Percentiles rank a stretch among this genome's conserved stretches.
These are phyloP conservation scores for Euphorbia lathyris DNA, from an alignment of 345 rosid genomes.

Conservation along the genomic window DNA sequence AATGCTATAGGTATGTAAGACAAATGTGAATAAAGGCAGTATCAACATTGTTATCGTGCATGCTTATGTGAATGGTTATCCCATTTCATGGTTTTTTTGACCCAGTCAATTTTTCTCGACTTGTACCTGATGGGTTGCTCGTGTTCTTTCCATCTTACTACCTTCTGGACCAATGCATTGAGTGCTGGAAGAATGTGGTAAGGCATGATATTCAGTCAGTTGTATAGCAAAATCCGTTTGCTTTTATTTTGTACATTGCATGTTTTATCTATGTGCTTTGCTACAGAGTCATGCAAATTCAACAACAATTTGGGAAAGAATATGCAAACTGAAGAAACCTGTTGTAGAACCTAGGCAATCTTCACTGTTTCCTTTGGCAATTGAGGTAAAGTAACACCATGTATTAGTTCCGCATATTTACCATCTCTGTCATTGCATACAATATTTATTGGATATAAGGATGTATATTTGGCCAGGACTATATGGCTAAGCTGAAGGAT, in stretches of 20 bases:
- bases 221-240: conserved; percentile 18
- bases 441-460: neutral
- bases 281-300: conserved; percentile 56
- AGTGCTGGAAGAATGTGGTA: conserved; percentile 83
- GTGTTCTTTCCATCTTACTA: conserved; percentile 95
- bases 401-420: conserved; percentile 12
- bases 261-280: conserved; percentile 22
- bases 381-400: conserved; percentile 49
- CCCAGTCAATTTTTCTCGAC: conserved; percentile 86
- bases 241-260: conserved; percentile 10
- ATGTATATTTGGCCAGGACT: conserved; percentile 48
- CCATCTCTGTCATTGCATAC: neutral
- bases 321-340: conserved; percentile 84
- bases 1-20: conserved; percentile 81
- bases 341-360: conserved; percentile 94
- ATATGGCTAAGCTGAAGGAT: conserved; percentile 76
- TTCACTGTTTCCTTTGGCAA: conserved; percentile 65
- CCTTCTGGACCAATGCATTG: conserved; percentile 78
- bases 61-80: neutral
- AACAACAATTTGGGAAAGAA: conserved; percentile 90
- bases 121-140: conserved; percentile 93
- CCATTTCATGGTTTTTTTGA: conserved; percentile 18
- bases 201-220: conserved; percentile 27
- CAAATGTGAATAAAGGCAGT: neutral
- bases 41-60: neutral